Evolutionary conservation across 805 yeast genomes (phyloP).

Genomic region (Yamadazyma laniorum): DNA sequence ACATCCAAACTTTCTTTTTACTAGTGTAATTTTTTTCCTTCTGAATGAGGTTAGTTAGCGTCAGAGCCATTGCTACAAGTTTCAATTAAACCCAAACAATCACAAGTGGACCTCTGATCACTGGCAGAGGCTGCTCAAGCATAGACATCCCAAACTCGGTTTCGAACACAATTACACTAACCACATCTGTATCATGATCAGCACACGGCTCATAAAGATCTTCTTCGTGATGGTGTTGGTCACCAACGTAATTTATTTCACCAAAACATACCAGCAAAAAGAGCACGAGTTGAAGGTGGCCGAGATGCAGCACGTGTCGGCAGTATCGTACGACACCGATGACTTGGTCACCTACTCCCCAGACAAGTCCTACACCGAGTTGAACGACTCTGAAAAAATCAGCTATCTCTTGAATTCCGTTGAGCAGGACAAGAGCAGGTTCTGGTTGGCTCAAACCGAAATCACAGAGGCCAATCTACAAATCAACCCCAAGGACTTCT

Average conservation of each 20-base stretch:
- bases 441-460: constrained; percentile 30
- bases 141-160: too few relatives aligned
- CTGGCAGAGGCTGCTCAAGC: too few relatives aligned
- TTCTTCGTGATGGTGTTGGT: constrained; percentile 20
- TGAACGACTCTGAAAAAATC: constrained; percentile 18
- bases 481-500: constrained; percentile 20
- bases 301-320: constrained; percentile 14
- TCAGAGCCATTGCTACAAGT: too few relatives aligned
- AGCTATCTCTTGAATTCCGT: constrained; percentile 20
- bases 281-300: constrained; percentile 17
- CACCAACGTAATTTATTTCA: constrained; percentile 21
- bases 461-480: constrained; percentile 21
- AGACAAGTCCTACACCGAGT: constrained; percentile 17
- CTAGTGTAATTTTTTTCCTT: too few relatives aligned
- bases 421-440: constrained; percentile 22
- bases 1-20: too few relatives aligned
- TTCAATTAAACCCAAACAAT: too few relatives aligned
- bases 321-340: constrained; percentile 19
- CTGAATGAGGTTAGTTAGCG: too few relatives aligned
- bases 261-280: constrained; percentile 17
- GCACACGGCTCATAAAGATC: constrained; percentile 16
- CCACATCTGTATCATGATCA: too few relatives aligned
- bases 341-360: constrained; percentile 18
- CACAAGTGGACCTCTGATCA: too few relatives aligned
- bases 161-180: too few relatives aligned